Conservation (phyloP, 176 grass and related monocot species). For the Oryza meyeriana region DNA sequence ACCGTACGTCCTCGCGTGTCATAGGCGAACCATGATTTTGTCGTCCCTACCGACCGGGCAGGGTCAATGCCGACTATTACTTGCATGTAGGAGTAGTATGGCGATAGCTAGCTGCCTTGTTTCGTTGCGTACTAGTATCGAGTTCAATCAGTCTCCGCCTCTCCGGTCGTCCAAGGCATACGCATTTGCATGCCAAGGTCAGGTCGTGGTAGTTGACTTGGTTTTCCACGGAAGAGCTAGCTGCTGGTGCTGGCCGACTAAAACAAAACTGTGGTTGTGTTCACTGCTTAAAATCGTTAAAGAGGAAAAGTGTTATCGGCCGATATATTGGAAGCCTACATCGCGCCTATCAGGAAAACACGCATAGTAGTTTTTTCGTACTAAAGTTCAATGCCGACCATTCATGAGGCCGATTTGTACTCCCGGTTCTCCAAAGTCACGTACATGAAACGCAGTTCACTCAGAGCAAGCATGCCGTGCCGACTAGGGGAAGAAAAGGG, state of each 20-base stretch:
- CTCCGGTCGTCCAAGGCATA: neutral
- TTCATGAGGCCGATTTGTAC: neutral
- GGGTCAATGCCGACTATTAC: slow-evolving; percentile 11
- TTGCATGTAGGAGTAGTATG: neutral
- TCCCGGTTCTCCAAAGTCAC: no score
- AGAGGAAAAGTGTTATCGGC: neutral
- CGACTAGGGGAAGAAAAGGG: neutral
- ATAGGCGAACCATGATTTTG: neutral
- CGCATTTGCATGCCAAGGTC: neutral
- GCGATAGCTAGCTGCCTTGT: neutral
- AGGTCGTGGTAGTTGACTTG: neutral
- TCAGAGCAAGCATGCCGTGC: neutral
- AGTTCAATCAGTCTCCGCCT: neutral
- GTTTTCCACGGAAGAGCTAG: neutral
- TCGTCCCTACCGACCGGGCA: neutral
- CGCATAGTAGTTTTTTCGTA: neutral
- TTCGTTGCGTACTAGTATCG: neutral
- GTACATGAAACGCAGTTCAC: neutral
- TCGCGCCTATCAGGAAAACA: neutral
- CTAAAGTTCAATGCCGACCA: neutral
- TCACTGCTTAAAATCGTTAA: neutral
- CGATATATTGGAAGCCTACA: neutral
- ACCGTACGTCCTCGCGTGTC: neutral
- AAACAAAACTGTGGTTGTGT: neutral
- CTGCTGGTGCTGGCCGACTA: neutral